Conservation (phyloP, 2,329 filamentous ascomycete species). For the Apiospora koreana region DNA sequence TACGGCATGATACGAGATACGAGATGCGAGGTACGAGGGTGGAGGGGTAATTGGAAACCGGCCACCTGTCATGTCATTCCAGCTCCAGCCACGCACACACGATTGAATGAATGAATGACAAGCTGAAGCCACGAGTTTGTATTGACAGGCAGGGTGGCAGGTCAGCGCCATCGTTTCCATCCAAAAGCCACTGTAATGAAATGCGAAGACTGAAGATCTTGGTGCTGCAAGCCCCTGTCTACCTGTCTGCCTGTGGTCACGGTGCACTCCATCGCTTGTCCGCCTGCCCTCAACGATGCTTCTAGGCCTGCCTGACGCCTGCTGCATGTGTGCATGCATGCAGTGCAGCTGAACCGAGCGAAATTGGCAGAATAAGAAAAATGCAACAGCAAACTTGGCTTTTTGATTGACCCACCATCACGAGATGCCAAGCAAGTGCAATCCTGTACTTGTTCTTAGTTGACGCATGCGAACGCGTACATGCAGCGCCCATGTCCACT, state of each 20-base stretch:
- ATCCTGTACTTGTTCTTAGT: neutral
- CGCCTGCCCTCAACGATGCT: neutral
- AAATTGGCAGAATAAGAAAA: neutral
- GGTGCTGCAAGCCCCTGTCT: no score
- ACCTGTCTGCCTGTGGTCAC: no score
- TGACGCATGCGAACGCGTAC: neutral
- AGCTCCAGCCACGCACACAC: no score
- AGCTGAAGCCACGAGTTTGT: neutral
- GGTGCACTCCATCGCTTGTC: no score
- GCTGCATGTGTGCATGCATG: neutral
- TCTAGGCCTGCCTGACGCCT: neutral
- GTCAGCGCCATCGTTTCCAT: no score
- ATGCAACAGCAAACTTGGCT: neutral
- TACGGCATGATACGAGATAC: no score
- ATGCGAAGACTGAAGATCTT: no score
- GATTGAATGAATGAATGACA: neutral
- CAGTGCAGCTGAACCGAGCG: no score
- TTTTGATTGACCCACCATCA: neutral
- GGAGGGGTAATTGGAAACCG: neutral
- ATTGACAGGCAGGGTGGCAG: no score
- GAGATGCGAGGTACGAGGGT: neutral
- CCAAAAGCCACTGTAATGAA: no score
- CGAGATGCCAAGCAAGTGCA: neutral
- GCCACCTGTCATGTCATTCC: no score
- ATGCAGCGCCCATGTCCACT: no score